Evolutionary conservation across 1,284 basidiomycete species (phyloP).

Genomic region (Quambalaria eucalypti): DNA sequence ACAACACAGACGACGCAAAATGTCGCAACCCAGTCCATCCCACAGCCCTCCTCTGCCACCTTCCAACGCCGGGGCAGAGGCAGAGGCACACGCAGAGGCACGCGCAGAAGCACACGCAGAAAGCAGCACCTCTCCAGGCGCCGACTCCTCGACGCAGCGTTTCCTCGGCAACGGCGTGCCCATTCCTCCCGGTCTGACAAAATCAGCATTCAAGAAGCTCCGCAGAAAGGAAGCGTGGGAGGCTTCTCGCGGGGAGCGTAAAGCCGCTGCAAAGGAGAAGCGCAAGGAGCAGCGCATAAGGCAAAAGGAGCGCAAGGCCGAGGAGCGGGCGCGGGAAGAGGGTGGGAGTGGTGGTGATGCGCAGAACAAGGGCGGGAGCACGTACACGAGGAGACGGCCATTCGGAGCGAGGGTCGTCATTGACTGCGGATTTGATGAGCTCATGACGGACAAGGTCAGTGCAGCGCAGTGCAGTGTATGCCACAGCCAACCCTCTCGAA

Average conservation of each 20-base stretch:
- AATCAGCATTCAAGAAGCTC: constrained; percentile 69
- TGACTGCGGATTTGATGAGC: constrained; percentile 86
- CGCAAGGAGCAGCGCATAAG: constrained; percentile 50
- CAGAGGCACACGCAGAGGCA: too few species aligned
- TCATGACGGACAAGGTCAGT: constrained; percentile 80
- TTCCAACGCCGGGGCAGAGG: too few species aligned
- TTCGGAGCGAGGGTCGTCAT: constrained; percentile 65
- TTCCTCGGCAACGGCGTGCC: background rate
- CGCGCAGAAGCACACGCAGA: too few species aligned
- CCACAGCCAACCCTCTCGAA: background rate
- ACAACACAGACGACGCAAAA: too few species aligned
- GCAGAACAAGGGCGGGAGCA: constrained; percentile 37
- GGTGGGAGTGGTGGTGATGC: constrained; percentile 32
- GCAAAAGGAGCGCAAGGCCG: background rate
- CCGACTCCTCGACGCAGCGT: background rate
- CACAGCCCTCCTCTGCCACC: too few species aligned
- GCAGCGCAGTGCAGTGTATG: background rate
- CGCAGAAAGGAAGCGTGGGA: constrained; percentile 61
- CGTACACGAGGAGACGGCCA: too few species aligned
- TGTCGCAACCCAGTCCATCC: too few species aligned
- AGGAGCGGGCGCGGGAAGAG: constrained; percentile 35
- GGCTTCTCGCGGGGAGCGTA: constrained; percentile 64
- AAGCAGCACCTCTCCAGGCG: background rate
- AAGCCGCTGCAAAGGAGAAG: constrained; percentile 56
- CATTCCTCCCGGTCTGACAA: constrained; percentile 52